These are phyloP conservation scores for Pythium guiyangense DNA, from an alignment of 352 stramenopile species.

Conservation along the genomic window DNA sequence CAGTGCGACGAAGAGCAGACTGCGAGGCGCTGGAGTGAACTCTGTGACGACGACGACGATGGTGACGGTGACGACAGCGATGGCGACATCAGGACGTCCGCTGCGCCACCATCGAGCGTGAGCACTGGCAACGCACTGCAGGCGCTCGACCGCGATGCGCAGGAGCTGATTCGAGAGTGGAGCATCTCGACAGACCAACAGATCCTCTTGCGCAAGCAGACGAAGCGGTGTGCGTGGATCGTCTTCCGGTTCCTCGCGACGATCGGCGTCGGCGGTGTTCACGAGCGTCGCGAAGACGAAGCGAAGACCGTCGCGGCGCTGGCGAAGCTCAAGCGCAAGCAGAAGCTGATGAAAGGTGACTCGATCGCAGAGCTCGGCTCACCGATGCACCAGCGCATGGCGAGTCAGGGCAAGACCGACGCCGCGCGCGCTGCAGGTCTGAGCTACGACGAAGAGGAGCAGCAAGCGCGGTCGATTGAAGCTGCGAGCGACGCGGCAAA, in stretches of 20 bases:
- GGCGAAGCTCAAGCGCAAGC: slow-evolving; percentile 72
- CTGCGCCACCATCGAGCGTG: slow-evolving; percentile 5
- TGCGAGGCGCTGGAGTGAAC: slow-evolving; percentile 19
- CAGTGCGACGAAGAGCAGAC: slow-evolving; percentile 32
- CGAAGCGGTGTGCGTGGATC: slow-evolving; percentile 67
- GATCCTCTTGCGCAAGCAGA: slow-evolving; percentile 68
- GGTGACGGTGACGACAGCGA: slow-evolving; percentile 26
- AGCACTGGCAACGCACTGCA: background rate
- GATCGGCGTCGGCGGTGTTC: slow-evolving; percentile 60
- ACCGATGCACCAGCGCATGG: slow-evolving; percentile 13
- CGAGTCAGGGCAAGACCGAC: slow-evolving; percentile 11
- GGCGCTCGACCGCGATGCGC: slow-evolving; percentile 1
- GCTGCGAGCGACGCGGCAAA: slow-evolving; percentile 79
- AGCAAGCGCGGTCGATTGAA: slow-evolving; percentile 49
- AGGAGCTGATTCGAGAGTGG: slow-evolving; percentile 33
- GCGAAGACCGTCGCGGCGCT: slow-evolving; percentile 53
- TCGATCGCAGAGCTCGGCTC: slow-evolving; percentile 12
- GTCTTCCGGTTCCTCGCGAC: slow-evolving; percentile 79
- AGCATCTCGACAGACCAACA: slow-evolving; percentile 58
- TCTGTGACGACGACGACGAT: slow-evolving; percentile 12
- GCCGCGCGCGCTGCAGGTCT: slow-evolving; percentile 18
- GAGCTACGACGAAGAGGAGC: slow-evolving; percentile 52
- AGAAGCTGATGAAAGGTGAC: slow-evolving; percentile 45
- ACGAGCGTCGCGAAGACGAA: slow-evolving; percentile 71
- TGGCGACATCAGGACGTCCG: slow-evolving; percentile 7